These are phyloP conservation scores for Juglanconis sp. DNA, from an alignment of 2,329 filamentous ascomycete genomes.

Conservation along the genomic window DNA sequence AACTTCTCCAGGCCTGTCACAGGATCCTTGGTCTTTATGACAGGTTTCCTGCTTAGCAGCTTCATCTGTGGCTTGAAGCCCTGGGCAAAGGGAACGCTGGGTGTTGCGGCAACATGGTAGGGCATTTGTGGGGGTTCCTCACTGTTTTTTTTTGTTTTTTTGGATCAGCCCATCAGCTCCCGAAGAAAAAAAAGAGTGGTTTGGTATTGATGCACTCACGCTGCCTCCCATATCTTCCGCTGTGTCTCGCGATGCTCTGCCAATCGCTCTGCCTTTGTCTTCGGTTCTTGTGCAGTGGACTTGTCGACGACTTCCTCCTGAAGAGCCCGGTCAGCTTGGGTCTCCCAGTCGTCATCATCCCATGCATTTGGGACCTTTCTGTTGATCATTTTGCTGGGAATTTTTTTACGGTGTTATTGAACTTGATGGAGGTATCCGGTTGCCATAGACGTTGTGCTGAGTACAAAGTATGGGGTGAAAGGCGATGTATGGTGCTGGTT, in stretches of 20 bases:
- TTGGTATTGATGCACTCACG: conserved; percentile 51
- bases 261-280: conserved; percentile 73
- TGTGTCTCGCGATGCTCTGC: conserved; percentile 82
- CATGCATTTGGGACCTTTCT: conserved; percentile 69
- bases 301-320: conserved; percentile 35
- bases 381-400: conserved; percentile 40
- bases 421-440: background rate
- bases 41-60: conserved; percentile 79
- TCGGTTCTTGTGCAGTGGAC: conserved; percentile 34
- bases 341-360: conserved; percentile 82
- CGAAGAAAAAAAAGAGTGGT: background rate
- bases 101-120: conserved; percentile 62
- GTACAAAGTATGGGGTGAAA: background rate
- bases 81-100: conserved; percentile 56
- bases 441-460: background rate
- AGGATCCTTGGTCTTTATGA: conserved; percentile 55
- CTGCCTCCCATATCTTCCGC: conserved; percentile 82
- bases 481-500: too few species aligned
- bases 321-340: conserved; percentile 61
- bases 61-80: conserved; percentile 80
- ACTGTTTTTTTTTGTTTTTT: conserved; percentile 37
- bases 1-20: conserved; percentile 45
- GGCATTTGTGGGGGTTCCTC: conserved; percentile 73
- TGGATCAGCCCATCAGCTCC: background rate
- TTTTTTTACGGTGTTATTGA: background rate